phyloP scores from a whole-genome alignment of 2,329 filamentous ascomycete genomes.

The Fusarium brachygibbosum region DNA sequence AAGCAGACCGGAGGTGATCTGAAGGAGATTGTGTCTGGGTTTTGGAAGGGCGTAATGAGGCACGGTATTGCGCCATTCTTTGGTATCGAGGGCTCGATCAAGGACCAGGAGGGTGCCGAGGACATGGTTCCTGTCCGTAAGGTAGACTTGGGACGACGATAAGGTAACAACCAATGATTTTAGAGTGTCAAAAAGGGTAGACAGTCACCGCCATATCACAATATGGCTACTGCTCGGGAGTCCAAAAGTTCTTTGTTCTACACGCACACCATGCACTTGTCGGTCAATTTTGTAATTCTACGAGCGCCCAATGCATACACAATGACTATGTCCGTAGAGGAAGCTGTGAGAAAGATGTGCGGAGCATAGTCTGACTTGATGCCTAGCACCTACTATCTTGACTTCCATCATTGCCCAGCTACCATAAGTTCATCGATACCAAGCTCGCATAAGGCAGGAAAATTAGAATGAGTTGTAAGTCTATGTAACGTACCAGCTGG shows the following conservation, averaged over 20 bases:
- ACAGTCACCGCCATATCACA: not conserved
- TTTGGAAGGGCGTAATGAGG: constrained; percentile 82
- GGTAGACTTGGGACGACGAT: constrained; percentile 65
- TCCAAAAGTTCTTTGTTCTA: constrained; percentile 30
- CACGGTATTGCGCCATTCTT: constrained; percentile 79
- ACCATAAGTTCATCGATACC: not conserved
- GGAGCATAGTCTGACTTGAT: constrained; percentile 4
- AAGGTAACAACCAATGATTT: not conserved
- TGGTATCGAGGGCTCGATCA: constrained; percentile 47
- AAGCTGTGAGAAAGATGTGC: not conserved
- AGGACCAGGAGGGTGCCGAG: constrained; percentile 50
- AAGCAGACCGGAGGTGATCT: constrained; percentile 89
- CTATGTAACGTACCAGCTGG: not conserved
- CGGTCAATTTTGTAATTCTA: not conserved
- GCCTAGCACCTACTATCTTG: not conserved
- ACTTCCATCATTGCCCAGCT: not conserved
- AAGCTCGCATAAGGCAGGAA: not conserved
- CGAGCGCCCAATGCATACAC: not conserved
- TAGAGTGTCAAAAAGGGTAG: not conserved
- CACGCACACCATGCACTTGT: constrained; percentile 1
- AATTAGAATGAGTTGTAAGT: not conserved
- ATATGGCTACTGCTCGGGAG: constrained; percentile 3
- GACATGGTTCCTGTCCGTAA: constrained; percentile 67
- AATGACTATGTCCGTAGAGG: not conserved
- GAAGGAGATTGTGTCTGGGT: constrained; percentile 76